A percentile compares a stretch with the other conserved stretches of the same genome.
Conservation (phyloP, 106 monocot species). For the Dioscorea alata region DNA sequence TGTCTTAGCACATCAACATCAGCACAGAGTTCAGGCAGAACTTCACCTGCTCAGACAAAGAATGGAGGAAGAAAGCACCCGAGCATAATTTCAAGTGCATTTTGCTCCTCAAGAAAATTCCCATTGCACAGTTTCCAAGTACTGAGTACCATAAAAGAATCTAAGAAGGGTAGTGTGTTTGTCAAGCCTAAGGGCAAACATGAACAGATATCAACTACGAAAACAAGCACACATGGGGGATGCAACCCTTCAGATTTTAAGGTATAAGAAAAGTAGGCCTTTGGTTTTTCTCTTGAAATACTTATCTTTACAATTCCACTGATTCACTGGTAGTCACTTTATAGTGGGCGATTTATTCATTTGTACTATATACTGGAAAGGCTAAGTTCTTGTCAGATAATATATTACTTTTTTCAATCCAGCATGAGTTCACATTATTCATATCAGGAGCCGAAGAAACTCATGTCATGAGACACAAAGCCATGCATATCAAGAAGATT, state of each 20-base stretch:
- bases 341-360: no score
- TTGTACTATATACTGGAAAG: no score
- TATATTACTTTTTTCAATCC: no score
- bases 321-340: no score
- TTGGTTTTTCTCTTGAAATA: not conserved
- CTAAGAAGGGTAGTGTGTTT: constrained; percentile 23
- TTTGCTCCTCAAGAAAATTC: constrained; percentile 85
- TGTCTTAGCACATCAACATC: constrained; percentile 44
- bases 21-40: constrained; percentile 45
- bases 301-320: no score
- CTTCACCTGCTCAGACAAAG: constrained; percentile 65
- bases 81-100: constrained; percentile 65
- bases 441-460: no score
- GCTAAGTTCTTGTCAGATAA: no score
- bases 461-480: no score
- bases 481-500: no score
- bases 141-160: constrained; percentile 34
- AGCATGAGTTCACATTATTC: no score
- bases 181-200: constrained; percentile 22
- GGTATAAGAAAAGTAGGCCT: constrained; percentile 22
- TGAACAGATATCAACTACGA: constrained; percentile 13
- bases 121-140: constrained; percentile 51
- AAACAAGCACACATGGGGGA: constrained; percentile 8
- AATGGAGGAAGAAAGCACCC: constrained; percentile 39
- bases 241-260: constrained; percentile 28